Evolutionary conservation across 2,329 filamentous ascomycete species (phyloP).

Genomic region (Waltergamsia citrina): DNA sequence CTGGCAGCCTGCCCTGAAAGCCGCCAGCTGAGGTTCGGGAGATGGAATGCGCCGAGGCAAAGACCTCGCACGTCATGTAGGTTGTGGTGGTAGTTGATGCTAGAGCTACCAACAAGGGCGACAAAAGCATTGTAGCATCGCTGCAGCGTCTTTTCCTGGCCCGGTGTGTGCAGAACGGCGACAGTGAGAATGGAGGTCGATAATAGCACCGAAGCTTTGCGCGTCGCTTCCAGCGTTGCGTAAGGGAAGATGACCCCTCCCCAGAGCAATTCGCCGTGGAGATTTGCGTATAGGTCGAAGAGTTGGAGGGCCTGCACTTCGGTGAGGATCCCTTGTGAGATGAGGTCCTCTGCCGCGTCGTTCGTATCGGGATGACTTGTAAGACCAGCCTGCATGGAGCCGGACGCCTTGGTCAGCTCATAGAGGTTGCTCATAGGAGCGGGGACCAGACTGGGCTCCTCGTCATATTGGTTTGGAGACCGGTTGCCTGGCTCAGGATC

Average conservation of each 20-base stretch:
- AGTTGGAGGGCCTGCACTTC: conserved; percentile 37
- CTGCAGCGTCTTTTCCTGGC: conserved; percentile 27
- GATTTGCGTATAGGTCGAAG: conserved; percentile 17
- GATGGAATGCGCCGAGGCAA: conserved; percentile 54
- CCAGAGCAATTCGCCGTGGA: conserved; percentile 36
- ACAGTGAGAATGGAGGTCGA: conserved; percentile 49
- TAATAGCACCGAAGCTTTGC: conserved; percentile 45
- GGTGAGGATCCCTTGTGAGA: conserved; percentile 34
- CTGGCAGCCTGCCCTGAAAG: conserved; percentile 47
- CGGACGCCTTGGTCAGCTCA: conserved; percentile 8
- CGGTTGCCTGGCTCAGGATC: conserved; percentile 4
- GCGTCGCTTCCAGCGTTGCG: conserved; percentile 35
- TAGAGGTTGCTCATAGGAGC: conserved; percentile 10
- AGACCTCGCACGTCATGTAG: conserved; percentile 50
- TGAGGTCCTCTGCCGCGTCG: conserved; percentile 27
- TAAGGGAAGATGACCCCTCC: conserved; percentile 41
- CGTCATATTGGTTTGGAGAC: conserved; percentile 12
- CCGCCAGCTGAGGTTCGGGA: conserved; percentile 52
- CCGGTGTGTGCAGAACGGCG: conserved; percentile 48
- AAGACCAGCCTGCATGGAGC: neutral
- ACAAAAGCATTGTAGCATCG: conserved; percentile 48
- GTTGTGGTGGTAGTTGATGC: conserved; percentile 47
- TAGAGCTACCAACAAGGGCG: conserved; percentile 43
- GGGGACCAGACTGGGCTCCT: conserved; percentile 11
- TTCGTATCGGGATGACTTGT: conserved; percentile 6